These are phyloP conservation scores for Saturnispora diversa DNA, from an alignment of 805 yeast genomes.

Conservation along the genomic window DNA sequence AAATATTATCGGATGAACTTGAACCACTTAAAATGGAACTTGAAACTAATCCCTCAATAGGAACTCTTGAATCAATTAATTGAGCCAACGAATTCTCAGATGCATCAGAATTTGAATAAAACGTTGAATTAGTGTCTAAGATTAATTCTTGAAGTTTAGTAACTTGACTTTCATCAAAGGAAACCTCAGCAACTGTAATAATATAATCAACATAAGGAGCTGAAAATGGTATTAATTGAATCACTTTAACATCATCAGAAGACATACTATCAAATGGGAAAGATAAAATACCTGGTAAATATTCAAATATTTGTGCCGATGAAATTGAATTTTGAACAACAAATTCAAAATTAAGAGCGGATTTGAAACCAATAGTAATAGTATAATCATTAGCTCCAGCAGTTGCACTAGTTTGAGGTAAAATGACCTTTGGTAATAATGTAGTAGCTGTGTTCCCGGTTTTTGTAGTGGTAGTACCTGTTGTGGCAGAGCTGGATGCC, in stretches of 20 bases:
- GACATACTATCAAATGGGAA: conserved; percentile 43
- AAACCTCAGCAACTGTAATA: conserved; percentile 82
- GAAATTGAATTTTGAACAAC: conserved; percentile 65
- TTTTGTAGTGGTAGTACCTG: conserved; percentile 19
- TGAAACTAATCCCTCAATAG: conserved; percentile 39
- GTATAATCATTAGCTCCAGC: conserved; percentile 42
- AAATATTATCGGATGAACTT: background rate
- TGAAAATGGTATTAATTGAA: conserved; percentile 67
- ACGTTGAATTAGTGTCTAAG: conserved; percentile 40
- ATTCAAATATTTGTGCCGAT: conserved; percentile 79
- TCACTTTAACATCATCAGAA: conserved; percentile 43
- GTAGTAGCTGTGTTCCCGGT: conserved; percentile 31
- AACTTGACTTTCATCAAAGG: conserved; percentile 56
- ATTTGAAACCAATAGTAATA: conserved; percentile 71
- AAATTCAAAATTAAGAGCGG: conserved; percentile 75
- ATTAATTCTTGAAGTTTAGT: conserved; percentile 42
- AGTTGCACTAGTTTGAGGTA: conserved; percentile 40
- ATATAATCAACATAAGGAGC: conserved; percentile 50
- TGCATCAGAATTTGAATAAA: conserved; percentile 53
- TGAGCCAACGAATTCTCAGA: conserved; percentile 51
- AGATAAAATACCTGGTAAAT: conserved; percentile 65
- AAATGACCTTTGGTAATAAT: conserved; percentile 68
- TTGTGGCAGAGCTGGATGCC: conserved; percentile 1
- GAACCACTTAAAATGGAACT: conserved; percentile 11
- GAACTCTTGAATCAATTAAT: conserved; percentile 67